Percentiles rank a stretch among this genome's conserved stretches.
phyloP scores from a whole-genome alignment of 148 eudicot species.

The Vaccinium darrowii region DNA sequence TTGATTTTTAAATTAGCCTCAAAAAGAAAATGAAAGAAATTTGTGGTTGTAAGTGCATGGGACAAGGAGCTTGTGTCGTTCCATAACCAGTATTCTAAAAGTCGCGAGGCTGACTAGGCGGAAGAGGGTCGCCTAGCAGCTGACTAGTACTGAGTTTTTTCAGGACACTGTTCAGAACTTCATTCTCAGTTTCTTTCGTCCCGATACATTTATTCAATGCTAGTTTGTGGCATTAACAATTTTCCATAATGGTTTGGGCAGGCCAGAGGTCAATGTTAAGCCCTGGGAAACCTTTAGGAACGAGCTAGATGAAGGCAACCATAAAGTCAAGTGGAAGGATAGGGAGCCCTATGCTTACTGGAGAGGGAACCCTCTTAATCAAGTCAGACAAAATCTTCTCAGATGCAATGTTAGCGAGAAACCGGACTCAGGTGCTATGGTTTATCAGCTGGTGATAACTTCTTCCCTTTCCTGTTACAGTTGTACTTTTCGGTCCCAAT shows the following conservation, averaged over 20 bases:
- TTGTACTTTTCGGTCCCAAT: background rate
- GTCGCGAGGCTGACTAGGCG: too few relatives aligned
- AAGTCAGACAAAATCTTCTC: conserved; percentile 24
- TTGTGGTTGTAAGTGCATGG: background rate
- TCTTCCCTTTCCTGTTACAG: background rate
- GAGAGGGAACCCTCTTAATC: conserved; percentile 43
- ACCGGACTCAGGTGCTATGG: conserved; percentile 30
- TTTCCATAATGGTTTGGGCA: conserved; percentile 12
- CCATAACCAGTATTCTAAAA: background rate
- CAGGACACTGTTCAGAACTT: too few relatives aligned
- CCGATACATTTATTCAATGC: background rate
- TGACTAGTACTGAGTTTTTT: too few relatives aligned
- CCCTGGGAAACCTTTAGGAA: conserved; percentile 42
- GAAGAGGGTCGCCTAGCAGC: too few relatives aligned
- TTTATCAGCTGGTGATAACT: conserved; percentile 37
- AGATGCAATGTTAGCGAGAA: conserved; percentile 38
- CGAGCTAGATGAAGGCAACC: conserved; percentile 36
- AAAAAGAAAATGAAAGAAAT: background rate
- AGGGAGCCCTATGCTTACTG: conserved; percentile 52
- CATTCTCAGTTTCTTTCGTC: background rate
- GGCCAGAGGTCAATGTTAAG: conserved; percentile 50
- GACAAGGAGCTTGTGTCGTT: background rate
- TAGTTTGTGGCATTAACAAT: background rate
- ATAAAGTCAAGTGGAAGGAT: conserved; percentile 32
- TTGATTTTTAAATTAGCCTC: background rate